Evolutionary conservation across 768 basidiomycete species (phyloP).

Genomic region (Trametes gibbosa): DNA sequence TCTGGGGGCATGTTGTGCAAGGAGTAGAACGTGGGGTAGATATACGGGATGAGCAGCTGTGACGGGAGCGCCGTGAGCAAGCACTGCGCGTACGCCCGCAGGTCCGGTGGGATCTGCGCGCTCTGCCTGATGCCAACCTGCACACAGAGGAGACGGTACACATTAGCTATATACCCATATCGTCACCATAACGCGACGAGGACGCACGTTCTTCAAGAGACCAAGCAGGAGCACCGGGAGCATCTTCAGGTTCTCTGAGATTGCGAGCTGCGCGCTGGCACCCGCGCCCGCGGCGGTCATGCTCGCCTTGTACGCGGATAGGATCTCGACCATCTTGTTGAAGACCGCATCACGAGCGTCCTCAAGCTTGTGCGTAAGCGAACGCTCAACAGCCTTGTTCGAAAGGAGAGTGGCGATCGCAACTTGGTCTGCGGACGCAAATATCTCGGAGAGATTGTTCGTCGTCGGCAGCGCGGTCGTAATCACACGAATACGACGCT

Average conservation of each 20-base stretch:
- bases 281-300: slow-evolving; percentile 95
- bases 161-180: not conserved
- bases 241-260: slow-evolving; percentile 93
- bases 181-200: not conserved
- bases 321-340: slow-evolving; percentile 53
- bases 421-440: slow-evolving; percentile 54
- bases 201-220: slow-evolving; percentile 85
- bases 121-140: slow-evolving; percentile 95
- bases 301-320: slow-evolving; percentile 74
- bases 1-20: slow-evolving; percentile 95
- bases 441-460: slow-evolving; percentile 52
- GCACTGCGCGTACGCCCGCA: slow-evolving; percentile 92
- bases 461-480: slow-evolving; percentile 61
- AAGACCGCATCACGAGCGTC: slow-evolving; percentile 55
- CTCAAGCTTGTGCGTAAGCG: slow-evolving; percentile 52
- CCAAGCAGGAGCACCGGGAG: slow-evolving; percentile 88
- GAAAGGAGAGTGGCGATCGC: slow-evolving; percentile 53
- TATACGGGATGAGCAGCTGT: slow-evolving; percentile 87
- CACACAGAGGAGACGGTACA: not conserved
- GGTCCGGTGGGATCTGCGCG: slow-evolving; percentile 94
- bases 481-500: slow-evolving; percentile 59
- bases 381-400: slow-evolving; percentile 59
- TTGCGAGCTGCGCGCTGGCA: slow-evolving; percentile 89
- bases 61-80: slow-evolving; percentile 88
- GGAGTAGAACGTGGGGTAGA: slow-evolving; percentile 94